Base-by-base conservation (phyloP, 495 filamentous ascomycete genomes). In the Hypoxylon perforatum region DNA sequence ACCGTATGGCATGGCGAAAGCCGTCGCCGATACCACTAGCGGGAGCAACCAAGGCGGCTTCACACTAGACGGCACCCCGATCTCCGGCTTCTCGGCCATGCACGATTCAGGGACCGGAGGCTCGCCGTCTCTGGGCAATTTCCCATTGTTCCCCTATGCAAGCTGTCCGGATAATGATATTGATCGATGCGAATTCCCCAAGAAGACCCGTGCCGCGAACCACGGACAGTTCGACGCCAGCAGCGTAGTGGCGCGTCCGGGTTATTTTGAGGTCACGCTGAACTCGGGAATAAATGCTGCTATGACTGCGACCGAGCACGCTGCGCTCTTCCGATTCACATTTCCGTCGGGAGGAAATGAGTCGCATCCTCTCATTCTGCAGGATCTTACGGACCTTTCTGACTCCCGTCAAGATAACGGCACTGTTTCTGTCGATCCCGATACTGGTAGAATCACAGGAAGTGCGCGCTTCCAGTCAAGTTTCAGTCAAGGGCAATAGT, bases 1-100 rank as follows among this genome's bases (percentile, higher is more conserved):
- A 48, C 90, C 90, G 0, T 93, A 89, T 73, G 81, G 90, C 47
- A 91, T 93, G 86, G 90, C 88, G 47, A 93, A 93, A 74, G 89
- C 91, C 11, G 89, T 91, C 0, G 87, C 91, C 44, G 91, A 94
- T 70, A 89, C 87, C 4, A 77, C 79, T 33, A 85, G 83, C 28
- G 84, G 86, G 54, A 80, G 77, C 60, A 90, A 90, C 42, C 88
- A 91, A 70, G 90, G 88, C 11, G 91, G 91, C 3, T 94, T 92
- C 69, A 86, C 90, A 2, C 82, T 85, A 17, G 90, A 92, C 60
- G 84, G 83, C 1, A 73, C 75, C 2, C 74, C 77, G 4, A 84
- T 92, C 48, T 86, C 83, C 1, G 91, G 91, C 0, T 92, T 93
- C 75, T 89, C 79, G 52, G 76, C 66, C 33, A 83, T 89, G 80